Conservation (phyloP, 169 alveolate genomes). For the Plasmodium billcollinsi region DNA sequence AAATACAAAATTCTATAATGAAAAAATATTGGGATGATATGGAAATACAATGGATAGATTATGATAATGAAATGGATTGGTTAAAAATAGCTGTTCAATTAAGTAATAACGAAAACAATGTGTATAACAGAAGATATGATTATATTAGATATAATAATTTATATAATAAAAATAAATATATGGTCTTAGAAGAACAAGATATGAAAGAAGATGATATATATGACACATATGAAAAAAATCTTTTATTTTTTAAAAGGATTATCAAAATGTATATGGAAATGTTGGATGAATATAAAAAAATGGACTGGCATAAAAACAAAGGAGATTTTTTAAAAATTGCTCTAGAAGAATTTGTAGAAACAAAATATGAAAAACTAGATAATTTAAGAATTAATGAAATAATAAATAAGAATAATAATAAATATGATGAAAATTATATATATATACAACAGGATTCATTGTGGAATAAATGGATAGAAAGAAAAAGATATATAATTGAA, state of each 20-base stretch:
- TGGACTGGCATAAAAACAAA: background rate
- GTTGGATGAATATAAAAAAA: too few species aligned
- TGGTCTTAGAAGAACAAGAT: too few species aligned
- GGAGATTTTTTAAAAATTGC: background rate
- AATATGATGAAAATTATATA: background rate
- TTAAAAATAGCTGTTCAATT: too few species aligned
- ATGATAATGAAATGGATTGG: background rate
- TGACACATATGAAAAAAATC: too few species aligned
- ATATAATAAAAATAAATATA: too few species aligned
- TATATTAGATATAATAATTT: too few species aligned
- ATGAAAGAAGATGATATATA: too few species aligned
- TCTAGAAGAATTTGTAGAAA: background rate
- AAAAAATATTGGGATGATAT: conserved; percentile 2
- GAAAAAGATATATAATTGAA: background rate
- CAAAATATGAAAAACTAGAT: background rate
- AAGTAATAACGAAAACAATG: too few species aligned
- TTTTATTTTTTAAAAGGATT: too few species aligned
- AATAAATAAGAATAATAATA: background rate
- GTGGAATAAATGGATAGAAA: background rate
- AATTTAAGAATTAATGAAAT: background rate
- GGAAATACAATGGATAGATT: background rate
- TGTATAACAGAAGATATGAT: too few species aligned
- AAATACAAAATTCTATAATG: background rate
- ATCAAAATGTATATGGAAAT: too few species aligned
- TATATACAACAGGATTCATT: background rate